Conservation (phyloP, 176 grass and related monocot species). For the Phoenix roebelenii region DNA sequence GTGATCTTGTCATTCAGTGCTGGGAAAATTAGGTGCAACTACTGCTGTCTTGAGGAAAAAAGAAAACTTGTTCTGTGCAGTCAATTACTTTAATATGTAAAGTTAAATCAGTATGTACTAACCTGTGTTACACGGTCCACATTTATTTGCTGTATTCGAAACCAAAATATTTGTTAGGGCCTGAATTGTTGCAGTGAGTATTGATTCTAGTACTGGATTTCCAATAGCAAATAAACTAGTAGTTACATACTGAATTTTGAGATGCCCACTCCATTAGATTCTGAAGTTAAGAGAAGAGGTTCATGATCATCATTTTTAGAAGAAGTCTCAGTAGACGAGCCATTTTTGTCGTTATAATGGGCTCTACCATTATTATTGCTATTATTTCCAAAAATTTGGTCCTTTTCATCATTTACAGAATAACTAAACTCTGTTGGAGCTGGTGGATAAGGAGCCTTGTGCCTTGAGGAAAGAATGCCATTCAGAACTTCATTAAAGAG, state of each 20-base stretch:
- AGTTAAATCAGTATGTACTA: slow-evolving; percentile 1
- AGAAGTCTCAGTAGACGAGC: slow-evolving; percentile 31
- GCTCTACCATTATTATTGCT: slow-evolving; percentile 16
- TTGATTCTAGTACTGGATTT: slow-evolving; percentile 2
- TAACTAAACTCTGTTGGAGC: slow-evolving; percentile 43
- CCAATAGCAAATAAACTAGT: slow-evolving; percentile 26
- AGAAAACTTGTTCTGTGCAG: neutral
- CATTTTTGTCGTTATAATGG: slow-evolving; percentile 35
- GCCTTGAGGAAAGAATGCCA: slow-evolving; percentile 60
- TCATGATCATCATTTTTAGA: slow-evolving; percentile 62
- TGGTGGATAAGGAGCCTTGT: slow-evolving; percentile 55
- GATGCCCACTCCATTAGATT: slow-evolving; percentile 23
- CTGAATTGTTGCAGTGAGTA: neutral
- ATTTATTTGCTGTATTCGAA: slow-evolving; percentile 26
- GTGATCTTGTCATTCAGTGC: too few species aligned
- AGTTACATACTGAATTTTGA: slow-evolving; percentile 42
- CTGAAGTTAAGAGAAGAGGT: slow-evolving; percentile 58
- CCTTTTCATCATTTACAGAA: slow-evolving; percentile 22
- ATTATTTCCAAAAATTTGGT: slow-evolving; percentile 24
- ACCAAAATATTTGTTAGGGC: neutral
- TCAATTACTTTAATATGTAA: neutral
- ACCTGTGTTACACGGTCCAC: slow-evolving; percentile 8
- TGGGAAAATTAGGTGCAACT: too few species aligned
- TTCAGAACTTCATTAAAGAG: slow-evolving; percentile 94
- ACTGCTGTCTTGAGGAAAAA: too few species aligned